A percentile compares a stretch with the other conserved stretches of the same genome.
Evolutionary conservation across 1,284 basidiomycete genomes (phyloP).

Genomic region (Ceratobasidium sp.): DNA sequence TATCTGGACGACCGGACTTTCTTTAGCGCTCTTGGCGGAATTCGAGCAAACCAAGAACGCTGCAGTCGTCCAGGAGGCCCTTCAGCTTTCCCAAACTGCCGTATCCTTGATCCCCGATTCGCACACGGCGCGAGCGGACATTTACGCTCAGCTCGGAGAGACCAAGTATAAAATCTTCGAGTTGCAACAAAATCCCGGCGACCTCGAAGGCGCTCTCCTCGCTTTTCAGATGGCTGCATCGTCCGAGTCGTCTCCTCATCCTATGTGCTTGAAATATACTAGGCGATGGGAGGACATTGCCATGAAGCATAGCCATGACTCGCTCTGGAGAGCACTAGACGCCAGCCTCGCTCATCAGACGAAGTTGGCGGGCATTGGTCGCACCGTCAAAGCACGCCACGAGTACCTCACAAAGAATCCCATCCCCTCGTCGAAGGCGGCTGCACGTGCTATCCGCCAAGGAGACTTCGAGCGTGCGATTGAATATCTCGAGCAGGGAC

Average conservation of each 20-base stretch:
- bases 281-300: constrained; percentile 29
- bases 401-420: constrained; percentile 33
- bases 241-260: constrained; percentile 15
- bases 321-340: constrained; percentile 12
- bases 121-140: constrained; percentile 13
- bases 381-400: constrained; percentile 17
- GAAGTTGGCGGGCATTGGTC: constrained; percentile 10
- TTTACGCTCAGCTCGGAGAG: constrained; percentile 31
- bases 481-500: constrained; percentile 42
- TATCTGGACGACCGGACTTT: constrained; percentile 17
- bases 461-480: constrained; percentile 37
- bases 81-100: constrained; percentile 6
- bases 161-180: constrained; percentile 20
- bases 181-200: background rate
- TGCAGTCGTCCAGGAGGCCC: background rate
- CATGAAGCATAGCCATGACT: constrained; percentile 3
- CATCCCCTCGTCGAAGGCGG: constrained; percentile 31
- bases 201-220: constrained; percentile 7
- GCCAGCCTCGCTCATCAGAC: constrained; percentile 19
- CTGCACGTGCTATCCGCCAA: constrained; percentile 31
- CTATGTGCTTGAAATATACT: constrained; percentile 18
- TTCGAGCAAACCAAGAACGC: background rate
- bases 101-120: constrained; percentile 7
- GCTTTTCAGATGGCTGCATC: constrained; percentile 18
- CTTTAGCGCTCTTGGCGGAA: constrained; percentile 8